Conservation (phyloP, 495 filamentous ascomycete genomes). For the Penicillium arizonense region DNA sequence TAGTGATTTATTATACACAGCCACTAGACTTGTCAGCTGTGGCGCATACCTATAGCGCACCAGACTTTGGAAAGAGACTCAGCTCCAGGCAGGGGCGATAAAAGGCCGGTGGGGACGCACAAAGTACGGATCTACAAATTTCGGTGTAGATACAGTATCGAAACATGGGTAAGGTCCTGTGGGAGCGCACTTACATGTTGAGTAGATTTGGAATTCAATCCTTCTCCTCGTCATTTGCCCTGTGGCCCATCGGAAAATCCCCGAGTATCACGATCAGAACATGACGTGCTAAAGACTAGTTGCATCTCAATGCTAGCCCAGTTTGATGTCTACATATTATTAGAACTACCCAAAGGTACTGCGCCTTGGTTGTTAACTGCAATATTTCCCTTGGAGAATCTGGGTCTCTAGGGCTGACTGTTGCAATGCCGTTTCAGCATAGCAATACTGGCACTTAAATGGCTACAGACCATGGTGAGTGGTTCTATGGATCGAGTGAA, state of each 20-base stretch:
- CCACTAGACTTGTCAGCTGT: constrained; percentile 1
- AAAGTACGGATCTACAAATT: constrained; percentile 3
- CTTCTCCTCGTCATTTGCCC: neutral
- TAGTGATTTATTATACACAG: constrained; percentile 6
- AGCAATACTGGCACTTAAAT: too few relatives aligned
- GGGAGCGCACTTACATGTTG: neutral
- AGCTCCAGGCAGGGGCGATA: neutral
- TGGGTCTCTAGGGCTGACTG: too few relatives aligned
- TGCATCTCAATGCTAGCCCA: too few relatives aligned
- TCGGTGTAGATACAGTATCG: constrained; percentile 1
- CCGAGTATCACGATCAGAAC: neutral
- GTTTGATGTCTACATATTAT: too few relatives aligned
- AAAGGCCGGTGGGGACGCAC: neutral
- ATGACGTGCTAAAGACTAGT: too few relatives aligned
- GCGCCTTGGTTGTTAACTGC: too few relatives aligned
- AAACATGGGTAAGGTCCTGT: neutral
- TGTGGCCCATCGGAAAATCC: neutral
- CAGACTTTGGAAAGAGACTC: neutral
- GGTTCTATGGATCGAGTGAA: too few relatives aligned
- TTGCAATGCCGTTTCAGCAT: too few relatives aligned
- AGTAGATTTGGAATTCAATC: neutral
- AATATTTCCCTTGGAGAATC: too few relatives aligned
- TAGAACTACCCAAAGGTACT: too few relatives aligned
- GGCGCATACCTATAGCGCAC: neutral
- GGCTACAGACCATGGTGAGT: too few relatives aligned